Percentiles rank a stretch among this genome's conserved stretches.
These are phyloP conservation scores for Pleurotus citrinopileatus DNA, from an alignment of 768 basidiomycete species.

Conservation along the genomic window DNA sequence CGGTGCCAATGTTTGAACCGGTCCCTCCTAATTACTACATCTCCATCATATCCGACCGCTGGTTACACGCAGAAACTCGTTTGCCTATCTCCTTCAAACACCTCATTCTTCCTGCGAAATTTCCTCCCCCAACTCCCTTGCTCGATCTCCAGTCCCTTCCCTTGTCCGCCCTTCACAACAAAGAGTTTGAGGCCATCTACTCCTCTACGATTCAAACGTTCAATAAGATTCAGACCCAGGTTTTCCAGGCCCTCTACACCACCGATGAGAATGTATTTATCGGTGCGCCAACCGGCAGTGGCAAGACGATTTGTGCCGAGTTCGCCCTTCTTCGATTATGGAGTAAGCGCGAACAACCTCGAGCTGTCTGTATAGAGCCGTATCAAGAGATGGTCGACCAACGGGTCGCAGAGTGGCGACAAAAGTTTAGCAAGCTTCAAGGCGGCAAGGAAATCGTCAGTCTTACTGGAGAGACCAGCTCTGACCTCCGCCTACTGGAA, in stretches of 20 bases:
- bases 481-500: conserved; percentile 85
- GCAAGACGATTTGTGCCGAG: conserved; percentile 97
- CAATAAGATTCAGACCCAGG: conserved; percentile 99
- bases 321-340: conserved; percentile 94
- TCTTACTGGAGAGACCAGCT: conserved; percentile 91
- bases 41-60: conserved; percentile 90
- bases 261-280: conserved; percentile 97
- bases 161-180: conserved; percentile 88
- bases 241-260: conserved; percentile 96
- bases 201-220: conserved; percentile 76
- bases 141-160: conserved; percentile 92
- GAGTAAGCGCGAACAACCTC: conserved; percentile 77
- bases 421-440: conserved; percentile 78
- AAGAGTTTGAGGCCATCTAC: conserved; percentile 88
- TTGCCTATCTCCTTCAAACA: conserved; percentile 97
- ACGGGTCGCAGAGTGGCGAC: conserved; percentile 84
- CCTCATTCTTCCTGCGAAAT: conserved; percentile 94
- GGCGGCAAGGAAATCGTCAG: conserved; percentile 94
- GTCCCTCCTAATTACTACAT: conserved; percentile 99
- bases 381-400: conserved; percentile 97
- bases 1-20: conserved; percentile 95
- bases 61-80: conserved; percentile 93
- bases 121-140: conserved; percentile 89
- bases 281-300: conserved; percentile 94
- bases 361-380: conserved; percentile 94